Conservation (phyloP, 2,329 filamentous ascomycete species). For the Fusarium papillatum region DNA sequence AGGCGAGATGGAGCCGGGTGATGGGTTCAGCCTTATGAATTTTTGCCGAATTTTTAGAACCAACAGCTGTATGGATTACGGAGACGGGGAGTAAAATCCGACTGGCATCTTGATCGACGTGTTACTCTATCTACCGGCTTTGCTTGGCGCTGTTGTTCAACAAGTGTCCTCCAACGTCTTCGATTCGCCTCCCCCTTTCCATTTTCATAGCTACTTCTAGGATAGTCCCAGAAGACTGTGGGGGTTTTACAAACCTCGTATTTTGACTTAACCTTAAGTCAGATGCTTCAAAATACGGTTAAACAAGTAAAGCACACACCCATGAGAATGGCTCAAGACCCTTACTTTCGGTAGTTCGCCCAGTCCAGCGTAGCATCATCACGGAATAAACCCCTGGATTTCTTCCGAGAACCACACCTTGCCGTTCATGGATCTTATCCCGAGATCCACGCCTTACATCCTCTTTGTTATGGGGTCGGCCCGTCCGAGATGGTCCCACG, state of each 20-base stretch:
- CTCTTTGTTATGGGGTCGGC: not conserved
- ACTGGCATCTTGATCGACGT: not conserved
- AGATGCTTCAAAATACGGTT: not conserved
- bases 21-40: constrained; percentile 5
- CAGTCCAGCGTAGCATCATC: not conserved
- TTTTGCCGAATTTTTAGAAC: not conserved
- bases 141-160: not conserved
- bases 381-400: not conserved
- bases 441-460: not conserved
- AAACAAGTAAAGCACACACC: not conserved
- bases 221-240: not conserved
- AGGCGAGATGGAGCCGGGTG: not conserved
- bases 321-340: not conserved
- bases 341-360: not conserved
- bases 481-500: not conserved
- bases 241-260: not conserved
- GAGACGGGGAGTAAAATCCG: not conserved
- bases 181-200: not conserved
- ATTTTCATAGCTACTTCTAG: not conserved
- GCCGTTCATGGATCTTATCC: not conserved
- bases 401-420: not conserved
- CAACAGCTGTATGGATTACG: not conserved
- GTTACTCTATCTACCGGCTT: not conserved
- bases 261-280: constrained; percentile 8
- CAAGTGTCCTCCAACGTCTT: not conserved